Conservation (phyloP, 345 rosid species). For the Hevea brasiliensis region DNA sequence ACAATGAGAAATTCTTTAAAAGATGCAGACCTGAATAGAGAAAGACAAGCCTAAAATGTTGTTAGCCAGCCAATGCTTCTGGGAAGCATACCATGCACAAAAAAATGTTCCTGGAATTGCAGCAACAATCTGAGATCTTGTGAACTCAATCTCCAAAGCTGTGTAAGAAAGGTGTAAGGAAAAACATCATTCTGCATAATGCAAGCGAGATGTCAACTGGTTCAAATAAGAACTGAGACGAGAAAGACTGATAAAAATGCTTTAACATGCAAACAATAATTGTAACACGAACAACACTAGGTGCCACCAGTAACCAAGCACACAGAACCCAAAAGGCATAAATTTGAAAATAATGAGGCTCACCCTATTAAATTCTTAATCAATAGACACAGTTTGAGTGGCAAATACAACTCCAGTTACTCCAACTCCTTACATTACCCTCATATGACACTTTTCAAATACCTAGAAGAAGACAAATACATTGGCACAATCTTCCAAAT, state of each 20-base stretch:
- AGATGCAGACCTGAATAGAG: slow-evolving; percentile 86
- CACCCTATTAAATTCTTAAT: neutral
- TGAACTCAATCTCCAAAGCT: slow-evolving; percentile 97
- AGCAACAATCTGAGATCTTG: slow-evolving; percentile 86
- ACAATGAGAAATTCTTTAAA: slow-evolving; percentile 2
- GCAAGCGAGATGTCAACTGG: slow-evolving; percentile 34
- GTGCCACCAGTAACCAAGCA: neutral
- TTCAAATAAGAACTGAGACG: slow-evolving; percentile 26
- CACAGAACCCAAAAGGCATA: neutral
- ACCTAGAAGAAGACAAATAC: neutral
- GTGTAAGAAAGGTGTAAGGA: slow-evolving; percentile 43
- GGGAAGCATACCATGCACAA: slow-evolving; percentile 96
- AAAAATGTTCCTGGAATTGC: slow-evolving; percentile 96
- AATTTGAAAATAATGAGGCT: neutral
- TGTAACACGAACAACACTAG: neutral
- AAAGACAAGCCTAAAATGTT: slow-evolving; percentile 90
- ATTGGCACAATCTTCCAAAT: neutral
- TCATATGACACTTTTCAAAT: neutral
- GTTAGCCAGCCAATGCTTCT: slow-evolving; percentile 99
- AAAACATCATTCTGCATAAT: slow-evolving; percentile 46
- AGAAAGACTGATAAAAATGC: slow-evolving; percentile 5
- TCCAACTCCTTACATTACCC: neutral
- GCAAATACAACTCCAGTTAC: neutral
- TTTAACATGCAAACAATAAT: neutral
- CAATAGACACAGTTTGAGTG: neutral